These are phyloP conservation scores for Pestalotiopsis sp. DNA, from an alignment of 2,329 filamentous ascomycete genomes.

Conservation along the genomic window DNA sequence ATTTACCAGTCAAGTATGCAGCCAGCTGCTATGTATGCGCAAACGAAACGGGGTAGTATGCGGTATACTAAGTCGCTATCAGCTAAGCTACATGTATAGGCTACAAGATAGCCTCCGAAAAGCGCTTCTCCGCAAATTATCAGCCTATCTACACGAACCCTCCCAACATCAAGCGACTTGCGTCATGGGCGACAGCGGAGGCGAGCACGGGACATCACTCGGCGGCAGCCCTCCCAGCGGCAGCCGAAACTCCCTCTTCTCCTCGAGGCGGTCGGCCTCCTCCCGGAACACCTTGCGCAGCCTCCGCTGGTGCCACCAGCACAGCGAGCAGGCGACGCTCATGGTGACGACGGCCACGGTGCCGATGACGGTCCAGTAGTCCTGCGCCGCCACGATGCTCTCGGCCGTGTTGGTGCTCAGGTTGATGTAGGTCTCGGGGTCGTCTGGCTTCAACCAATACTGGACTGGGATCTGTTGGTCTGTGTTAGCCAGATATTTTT, in stretches of 20 bases:
- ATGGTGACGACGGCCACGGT: constrained; percentile 26
- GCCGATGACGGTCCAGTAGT: constrained; percentile 30
- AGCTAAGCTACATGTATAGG: too few relatives aligned
- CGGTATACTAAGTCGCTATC: too few relatives aligned
- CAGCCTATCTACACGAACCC: background rate
- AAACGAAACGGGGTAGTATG: too few relatives aligned
- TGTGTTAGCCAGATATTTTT: background rate
- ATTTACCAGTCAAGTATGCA: too few relatives aligned
- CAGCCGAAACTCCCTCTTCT: background rate
- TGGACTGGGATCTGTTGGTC: constrained; percentile 14
- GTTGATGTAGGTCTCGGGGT: constrained; percentile 25
- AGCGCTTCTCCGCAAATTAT: background rate
- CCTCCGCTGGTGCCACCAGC: constrained; percentile 36
- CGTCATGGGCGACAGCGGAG: background rate
- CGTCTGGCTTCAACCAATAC: constrained; percentile 16
- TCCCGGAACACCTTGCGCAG: constrained; percentile 30
- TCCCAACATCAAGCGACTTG: background rate
- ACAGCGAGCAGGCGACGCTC: constrained; percentile 28
- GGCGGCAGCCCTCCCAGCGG: background rate
- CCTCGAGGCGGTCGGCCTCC: constrained; percentile 29
- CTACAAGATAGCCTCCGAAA: too few relatives aligned
- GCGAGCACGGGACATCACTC: background rate
- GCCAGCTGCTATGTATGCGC: too few relatives aligned
- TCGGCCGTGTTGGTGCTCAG: constrained; percentile 28
- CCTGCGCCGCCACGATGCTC: constrained; percentile 25